Percentiles rank a stretch among this genome's conserved stretches.
Conservation (phyloP, 2,329 filamentous ascomycete species). For the Cadophora luteo-olivacea region DNA sequence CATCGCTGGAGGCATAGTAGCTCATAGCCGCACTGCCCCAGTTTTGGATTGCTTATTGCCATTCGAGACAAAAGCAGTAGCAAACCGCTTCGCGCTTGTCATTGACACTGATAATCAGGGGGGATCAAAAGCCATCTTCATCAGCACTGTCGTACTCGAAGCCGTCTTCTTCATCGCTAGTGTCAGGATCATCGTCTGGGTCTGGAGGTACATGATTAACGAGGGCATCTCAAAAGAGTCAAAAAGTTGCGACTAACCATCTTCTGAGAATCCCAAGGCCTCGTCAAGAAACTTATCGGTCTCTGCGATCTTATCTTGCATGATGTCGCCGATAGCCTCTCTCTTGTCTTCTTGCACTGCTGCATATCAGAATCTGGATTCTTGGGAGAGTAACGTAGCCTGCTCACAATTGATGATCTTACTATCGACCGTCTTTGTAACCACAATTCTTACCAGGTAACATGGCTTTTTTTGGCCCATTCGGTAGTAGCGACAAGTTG, state of each 20-base stretch:
- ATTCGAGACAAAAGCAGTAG: no score
- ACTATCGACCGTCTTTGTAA: constrained; percentile 62
- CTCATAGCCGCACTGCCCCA: no score
- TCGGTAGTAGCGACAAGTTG: constrained; percentile 62
- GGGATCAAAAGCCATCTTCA: background rate
- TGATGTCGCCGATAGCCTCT: constrained; percentile 1
- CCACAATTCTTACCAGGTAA: constrained; percentile 60
- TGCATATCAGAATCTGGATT: background rate
- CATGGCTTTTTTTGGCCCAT: constrained; percentile 67
- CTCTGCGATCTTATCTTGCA: background rate
- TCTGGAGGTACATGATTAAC: background rate
- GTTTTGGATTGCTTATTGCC: no score
- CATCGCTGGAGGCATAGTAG: no score
- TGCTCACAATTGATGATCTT: constrained; percentile 50
- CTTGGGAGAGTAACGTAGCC: background rate
- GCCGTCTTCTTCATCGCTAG: background rate
- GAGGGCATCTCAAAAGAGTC: background rate
- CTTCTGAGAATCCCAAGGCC: background rate
- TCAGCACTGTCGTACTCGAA: background rate
- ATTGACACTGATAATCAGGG: no score
- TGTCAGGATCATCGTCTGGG: background rate
- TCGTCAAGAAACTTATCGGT: background rate
- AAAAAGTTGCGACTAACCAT: background rate
- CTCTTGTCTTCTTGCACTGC: constrained; percentile 24
- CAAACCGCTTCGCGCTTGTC: background rate